Conservation (phyloP, 108 stramenopile genomes). For the Nannochloropsis salina region DNA sequence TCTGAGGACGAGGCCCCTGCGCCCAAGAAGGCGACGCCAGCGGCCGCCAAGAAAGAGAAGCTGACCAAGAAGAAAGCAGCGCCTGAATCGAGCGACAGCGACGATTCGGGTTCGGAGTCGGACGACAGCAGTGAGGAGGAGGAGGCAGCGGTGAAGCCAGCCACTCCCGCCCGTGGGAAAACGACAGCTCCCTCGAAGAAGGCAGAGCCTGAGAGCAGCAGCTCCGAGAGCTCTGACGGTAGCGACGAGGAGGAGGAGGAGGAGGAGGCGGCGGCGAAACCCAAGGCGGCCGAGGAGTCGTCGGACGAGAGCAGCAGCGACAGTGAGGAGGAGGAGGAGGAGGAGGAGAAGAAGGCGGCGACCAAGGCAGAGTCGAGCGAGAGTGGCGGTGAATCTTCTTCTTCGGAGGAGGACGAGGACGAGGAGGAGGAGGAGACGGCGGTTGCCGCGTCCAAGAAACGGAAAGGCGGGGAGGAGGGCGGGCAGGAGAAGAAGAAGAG, state of each 20-base stretch:
- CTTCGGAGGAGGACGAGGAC: conserved; percentile 17
- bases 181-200: not conserved
- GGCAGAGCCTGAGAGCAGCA: not conserved
- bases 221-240: not conserved
- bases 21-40: not conserved
- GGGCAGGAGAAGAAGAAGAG: conserved; percentile 35
- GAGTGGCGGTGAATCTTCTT: not conserved
- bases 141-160: not conserved
- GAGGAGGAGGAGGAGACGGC: not conserved
- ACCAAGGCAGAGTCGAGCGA: not conserved
- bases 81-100: not conserved
- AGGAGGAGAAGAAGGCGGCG: conserved; percentile 31
- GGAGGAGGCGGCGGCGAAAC: conserved; percentile 21
- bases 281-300: conserved; percentile 22
- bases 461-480: conserved; percentile 26
- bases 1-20: not conserved
- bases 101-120: not conserved
- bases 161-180: not conserved
- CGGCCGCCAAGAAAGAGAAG: not conserved
- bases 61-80: not conserved
- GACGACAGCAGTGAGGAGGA: not conserved
- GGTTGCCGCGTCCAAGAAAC: not conserved
- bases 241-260: conserved; percentile 31
- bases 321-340: conserved; percentile 26
- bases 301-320: conserved; percentile 21